phyloP scores from a whole-genome alignment of 257 asterid species.

The Orobanche coerulescens region DNA sequence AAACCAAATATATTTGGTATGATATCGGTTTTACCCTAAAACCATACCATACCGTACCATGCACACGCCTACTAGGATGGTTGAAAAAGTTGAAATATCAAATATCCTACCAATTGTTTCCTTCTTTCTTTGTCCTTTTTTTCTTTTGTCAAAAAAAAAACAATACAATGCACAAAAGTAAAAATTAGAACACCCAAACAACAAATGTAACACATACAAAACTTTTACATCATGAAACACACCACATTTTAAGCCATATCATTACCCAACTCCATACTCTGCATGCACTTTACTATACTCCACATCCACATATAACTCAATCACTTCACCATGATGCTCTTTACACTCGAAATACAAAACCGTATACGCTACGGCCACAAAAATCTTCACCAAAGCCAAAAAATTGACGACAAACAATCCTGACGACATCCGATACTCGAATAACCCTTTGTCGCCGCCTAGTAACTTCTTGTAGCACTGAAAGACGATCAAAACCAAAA shows the following conservation, averaged over 20 bases:
- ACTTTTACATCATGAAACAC: too few species aligned
- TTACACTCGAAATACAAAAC: constrained; percentile 40
- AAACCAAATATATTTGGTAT: too few species aligned
- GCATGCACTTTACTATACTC: constrained; percentile 28
- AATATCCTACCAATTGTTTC: too few species aligned
- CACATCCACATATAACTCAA: constrained; percentile 23
- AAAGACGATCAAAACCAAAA: constrained; percentile 16
- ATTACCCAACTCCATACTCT: neutral
- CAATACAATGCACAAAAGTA: too few species aligned
- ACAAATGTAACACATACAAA: too few species aligned
- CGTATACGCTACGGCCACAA: constrained; percentile 28
- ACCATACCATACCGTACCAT: too few species aligned
- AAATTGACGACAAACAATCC: constrained; percentile 17
- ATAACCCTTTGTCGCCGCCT: constrained; percentile 8
- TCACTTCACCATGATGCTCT: constrained; percentile 42
- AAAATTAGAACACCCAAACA: too few species aligned
- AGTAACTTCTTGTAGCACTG: constrained; percentile 5
- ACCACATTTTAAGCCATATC: constrained; percentile 15
- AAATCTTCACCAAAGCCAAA: constrained; percentile 27
- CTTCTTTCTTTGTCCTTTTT: too few species aligned
- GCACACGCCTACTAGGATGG: too few species aligned
- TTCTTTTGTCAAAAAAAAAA: too few species aligned
- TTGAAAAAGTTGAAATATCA: too few species aligned
- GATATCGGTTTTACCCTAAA: too few species aligned
- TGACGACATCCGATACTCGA: neutral